These are phyloP conservation scores for Botrytis sinoallii DNA, from an alignment of 2,329 filamentous ascomycete species.

Conservation along the genomic window DNA sequence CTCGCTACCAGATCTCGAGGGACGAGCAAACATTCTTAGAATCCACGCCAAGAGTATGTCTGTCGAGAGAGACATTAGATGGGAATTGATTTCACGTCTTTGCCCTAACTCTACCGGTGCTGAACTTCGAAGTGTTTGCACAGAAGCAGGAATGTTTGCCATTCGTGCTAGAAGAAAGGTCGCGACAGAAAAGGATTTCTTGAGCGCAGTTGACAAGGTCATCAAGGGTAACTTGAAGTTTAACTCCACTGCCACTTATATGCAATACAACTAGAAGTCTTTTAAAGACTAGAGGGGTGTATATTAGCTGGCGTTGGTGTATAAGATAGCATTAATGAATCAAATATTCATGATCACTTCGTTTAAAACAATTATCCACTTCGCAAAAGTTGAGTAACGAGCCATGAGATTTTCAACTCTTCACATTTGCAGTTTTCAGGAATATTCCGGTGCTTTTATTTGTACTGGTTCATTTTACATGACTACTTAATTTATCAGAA, in stretches of 20 bases:
- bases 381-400: neutral
- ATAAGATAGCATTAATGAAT: conserved; percentile 33
- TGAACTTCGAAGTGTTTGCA: conserved; percentile 92
- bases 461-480: neutral
- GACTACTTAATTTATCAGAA: neutral
- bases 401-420: neutral
- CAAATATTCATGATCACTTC: conserved; percentile 18
- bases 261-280: conserved; percentile 87
- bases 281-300: conserved; percentile 27
- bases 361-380: neutral
- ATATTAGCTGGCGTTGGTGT: conserved; percentile 38
- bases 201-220: conserved; percentile 97
- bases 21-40: conserved; percentile 92
- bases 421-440: neutral
- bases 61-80: conserved; percentile 96
- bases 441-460: neutral
- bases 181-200: conserved; percentile 96
- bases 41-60: conserved; percentile 99
- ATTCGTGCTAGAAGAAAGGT: conserved; percentile 95
- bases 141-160: conserved; percentile 97
- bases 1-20: conserved; percentile 93
- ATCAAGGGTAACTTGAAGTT: conserved; percentile 99
- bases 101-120: conserved; percentile 98
- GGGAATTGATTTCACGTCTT: conserved; percentile 95
- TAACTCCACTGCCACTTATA: conserved; percentile 96